phyloP scores from a whole-genome alignment of 1,284 basidiomycete genomes.

The Cutaneotrichosporon sp. region DNA sequence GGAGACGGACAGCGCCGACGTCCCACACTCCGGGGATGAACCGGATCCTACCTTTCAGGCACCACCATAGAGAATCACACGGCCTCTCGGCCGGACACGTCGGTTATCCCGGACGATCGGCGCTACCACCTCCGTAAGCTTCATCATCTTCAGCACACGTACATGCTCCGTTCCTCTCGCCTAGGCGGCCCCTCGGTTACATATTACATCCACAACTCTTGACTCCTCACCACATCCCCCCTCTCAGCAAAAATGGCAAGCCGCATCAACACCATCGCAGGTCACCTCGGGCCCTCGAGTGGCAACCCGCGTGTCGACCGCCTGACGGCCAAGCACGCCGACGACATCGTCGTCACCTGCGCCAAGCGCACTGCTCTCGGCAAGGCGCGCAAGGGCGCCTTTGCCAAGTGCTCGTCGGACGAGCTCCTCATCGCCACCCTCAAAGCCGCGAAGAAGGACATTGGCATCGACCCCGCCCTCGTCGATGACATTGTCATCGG shows the following conservation, averaged over 20 bases:
- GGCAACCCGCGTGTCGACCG: slow-evolving; percentile 12
- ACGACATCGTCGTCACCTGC: slow-evolving; percentile 27
- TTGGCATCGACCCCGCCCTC: slow-evolving; percentile 25
- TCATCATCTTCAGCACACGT: too few species aligned
- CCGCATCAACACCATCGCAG: slow-evolving; percentile 18
- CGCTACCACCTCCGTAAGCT: too few species aligned
- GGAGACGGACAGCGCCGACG: too few species aligned
- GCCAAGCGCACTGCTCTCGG: slow-evolving; percentile 34
- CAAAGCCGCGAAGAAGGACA: slow-evolving; percentile 24
- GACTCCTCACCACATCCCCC: not conserved
- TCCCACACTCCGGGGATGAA: too few species aligned
- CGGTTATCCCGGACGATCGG: too few species aligned
- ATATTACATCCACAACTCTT: too few species aligned
- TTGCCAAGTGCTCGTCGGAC: slow-evolving; percentile 29
- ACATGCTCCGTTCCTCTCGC: too few species aligned
- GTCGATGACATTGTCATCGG: slow-evolving; percentile 31
- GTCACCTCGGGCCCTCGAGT: slow-evolving; percentile 15
- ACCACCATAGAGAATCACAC: too few species aligned
- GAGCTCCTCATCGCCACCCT: slow-evolving; percentile 29
- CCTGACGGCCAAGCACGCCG: slow-evolving; percentile 15
- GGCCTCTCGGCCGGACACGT: too few species aligned
- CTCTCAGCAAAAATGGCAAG: slow-evolving; percentile 4
- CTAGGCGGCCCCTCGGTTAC: too few species aligned
- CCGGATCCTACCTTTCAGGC: too few species aligned
- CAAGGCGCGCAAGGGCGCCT: slow-evolving; percentile 32